Conservation (phyloP, 2,329 filamentous ascomycete genomes). For the Thielaviopsis cerberus region DNA sequence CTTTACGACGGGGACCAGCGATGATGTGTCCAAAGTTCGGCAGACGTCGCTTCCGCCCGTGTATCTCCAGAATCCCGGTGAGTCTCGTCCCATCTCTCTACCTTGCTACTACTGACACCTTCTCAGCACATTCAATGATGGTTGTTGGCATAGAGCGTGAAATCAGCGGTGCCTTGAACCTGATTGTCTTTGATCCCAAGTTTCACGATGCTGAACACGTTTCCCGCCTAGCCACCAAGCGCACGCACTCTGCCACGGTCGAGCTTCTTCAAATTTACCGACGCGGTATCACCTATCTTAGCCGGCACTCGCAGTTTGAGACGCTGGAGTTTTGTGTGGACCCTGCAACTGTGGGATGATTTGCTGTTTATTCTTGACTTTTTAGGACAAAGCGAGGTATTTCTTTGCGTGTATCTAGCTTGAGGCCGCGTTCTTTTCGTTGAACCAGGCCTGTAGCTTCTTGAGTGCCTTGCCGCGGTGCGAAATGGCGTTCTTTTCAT, state of each 20-base stretch:
- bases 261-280: conserved; percentile 54
- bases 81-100: conserved; percentile 8
- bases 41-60: conserved; percentile 61
- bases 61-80: conserved; percentile 71
- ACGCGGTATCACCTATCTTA: conserved; percentile 47
- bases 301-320: conserved; percentile 61
- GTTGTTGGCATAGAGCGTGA: conserved; percentile 68
- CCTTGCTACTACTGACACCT: background rate
- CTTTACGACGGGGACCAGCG: conserved; percentile 39
- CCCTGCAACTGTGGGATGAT: too few species aligned
- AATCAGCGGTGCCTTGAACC: conserved; percentile 41
- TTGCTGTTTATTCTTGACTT: background rate
- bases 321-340: conserved; percentile 40
- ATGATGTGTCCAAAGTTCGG: conserved; percentile 39
- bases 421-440: conserved; percentile 19
- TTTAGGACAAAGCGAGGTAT: too few species aligned
- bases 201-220: conserved; percentile 10
- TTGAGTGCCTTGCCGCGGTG: conserved; percentile 75
- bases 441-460: conserved; percentile 71
- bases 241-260: conserved; percentile 18
- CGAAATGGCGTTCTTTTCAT: conserved; percentile 76
- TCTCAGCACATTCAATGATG: conserved; percentile 67
- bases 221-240: background rate
- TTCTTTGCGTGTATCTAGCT: too few species aligned
- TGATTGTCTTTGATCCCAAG: conserved; percentile 70